Conservation (phyloP, 129 eudicot genomes). For the Tagetes erecta region DNA sequence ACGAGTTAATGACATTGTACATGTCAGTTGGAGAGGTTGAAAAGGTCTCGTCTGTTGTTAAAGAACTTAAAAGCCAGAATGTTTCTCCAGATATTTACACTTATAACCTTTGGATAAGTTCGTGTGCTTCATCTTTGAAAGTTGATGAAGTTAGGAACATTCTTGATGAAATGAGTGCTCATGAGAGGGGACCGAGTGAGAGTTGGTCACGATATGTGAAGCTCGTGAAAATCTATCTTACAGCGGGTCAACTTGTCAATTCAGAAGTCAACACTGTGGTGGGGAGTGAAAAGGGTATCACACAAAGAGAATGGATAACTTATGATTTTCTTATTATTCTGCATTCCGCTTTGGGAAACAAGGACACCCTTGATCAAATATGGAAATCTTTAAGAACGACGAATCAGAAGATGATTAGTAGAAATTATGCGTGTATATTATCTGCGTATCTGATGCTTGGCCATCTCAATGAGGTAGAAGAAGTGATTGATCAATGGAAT, state of each 20-base stretch:
- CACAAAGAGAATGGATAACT: slow-evolving; percentile 84
- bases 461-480: slow-evolving; percentile 59
- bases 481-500: slow-evolving; percentile 81
- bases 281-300: slow-evolving; percentile 66
- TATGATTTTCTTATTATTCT: slow-evolving; percentile 81
- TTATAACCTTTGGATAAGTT: slow-evolving; percentile 82
- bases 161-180: slow-evolving; percentile 65
- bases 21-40: slow-evolving; percentile 86
- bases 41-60: slow-evolving; percentile 66
- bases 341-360: slow-evolving; percentile 71
- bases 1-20: slow-evolving; percentile 91
- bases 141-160: slow-evolving; percentile 63
- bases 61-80: slow-evolving; percentile 63
- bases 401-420: slow-evolving; percentile 71
- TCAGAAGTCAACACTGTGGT: slow-evolving; percentile 52
- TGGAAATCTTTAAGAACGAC: slow-evolving; percentile 84
- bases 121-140: slow-evolving; percentile 76
- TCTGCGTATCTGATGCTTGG: slow-evolving; percentile 83
- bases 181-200: slow-evolving; percentile 45
- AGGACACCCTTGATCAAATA: slow-evolving; percentile 67
- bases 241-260: slow-evolving; percentile 58
- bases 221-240: slow-evolving; percentile 67
- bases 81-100: slow-evolving; percentile 77
- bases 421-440: slow-evolving; percentile 66
- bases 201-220: slow-evolving; percentile 68